A percentile compares a stretch with the other conserved stretches of the same genome.
Evolutionary conservation across 2,329 filamentous ascomycete genomes (phyloP).

Genomic region (Dothidotthia symphoricarpi): DNA sequence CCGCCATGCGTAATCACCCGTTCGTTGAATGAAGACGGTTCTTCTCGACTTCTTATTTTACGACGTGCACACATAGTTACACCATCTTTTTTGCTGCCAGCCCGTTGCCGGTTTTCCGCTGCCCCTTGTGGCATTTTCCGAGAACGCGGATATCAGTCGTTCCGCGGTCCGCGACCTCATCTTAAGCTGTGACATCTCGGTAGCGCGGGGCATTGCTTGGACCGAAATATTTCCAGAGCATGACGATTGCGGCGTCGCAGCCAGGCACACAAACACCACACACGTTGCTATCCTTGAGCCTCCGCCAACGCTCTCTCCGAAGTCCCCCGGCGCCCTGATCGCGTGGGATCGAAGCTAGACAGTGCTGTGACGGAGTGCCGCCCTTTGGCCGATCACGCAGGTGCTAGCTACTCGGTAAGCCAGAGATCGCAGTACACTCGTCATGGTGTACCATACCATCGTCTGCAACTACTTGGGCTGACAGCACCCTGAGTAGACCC

Average conservation of each 20-base stretch:
- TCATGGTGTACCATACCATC: conserved; percentile 22
- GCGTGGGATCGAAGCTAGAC: conserved; percentile 6
- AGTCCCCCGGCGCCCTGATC: conserved; percentile 9
- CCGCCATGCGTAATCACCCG: too few species aligned
- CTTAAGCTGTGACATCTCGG: conserved; percentile 1
- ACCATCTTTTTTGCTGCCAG: too few species aligned
- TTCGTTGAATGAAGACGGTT: too few species aligned
- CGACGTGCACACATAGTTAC: too few species aligned
- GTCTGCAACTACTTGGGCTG: conserved; percentile 1
- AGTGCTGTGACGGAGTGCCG: conserved; percentile 8
- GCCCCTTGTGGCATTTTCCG: too few species aligned
- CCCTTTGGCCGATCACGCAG: conserved; percentile 16
- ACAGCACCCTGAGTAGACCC: conserved; percentile 8
- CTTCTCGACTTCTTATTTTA: too few species aligned
- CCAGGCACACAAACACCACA: conserved; percentile 5
- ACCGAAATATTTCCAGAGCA: conserved; percentile 9
- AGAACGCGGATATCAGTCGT: too few species aligned
- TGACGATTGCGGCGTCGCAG: conserved; percentile 18
- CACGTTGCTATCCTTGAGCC: background rate
- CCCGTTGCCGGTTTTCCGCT: too few species aligned
- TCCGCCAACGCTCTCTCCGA: conserved; percentile 7
- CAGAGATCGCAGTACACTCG: too few species aligned
- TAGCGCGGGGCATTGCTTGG: conserved; percentile 13
- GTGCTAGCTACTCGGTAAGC: conserved; percentile 19
- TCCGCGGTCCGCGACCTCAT: too few species aligned